Conservation (phyloP, 306 rosid species). For the Malus asiatica region DNA sequence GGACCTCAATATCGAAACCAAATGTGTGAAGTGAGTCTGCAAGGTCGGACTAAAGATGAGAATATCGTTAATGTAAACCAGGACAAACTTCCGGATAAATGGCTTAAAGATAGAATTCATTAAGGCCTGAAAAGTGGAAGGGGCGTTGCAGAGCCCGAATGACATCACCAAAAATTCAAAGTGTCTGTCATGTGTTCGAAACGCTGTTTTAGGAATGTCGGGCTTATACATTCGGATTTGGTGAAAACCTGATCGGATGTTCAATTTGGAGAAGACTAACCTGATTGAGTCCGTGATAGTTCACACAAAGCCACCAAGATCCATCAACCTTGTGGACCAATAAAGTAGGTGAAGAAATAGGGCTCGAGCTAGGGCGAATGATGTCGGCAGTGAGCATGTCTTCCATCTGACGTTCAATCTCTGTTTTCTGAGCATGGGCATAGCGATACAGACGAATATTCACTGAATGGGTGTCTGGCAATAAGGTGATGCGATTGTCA, state of each 20-base stretch:
- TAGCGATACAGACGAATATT: neutral
- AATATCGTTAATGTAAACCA: too few relatives aligned
- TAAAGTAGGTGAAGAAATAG: neutral
- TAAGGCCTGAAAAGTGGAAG: too few relatives aligned
- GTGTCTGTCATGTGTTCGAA: neutral
- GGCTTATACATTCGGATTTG: neutral
- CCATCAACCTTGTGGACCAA: neutral
- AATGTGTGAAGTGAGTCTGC: too few relatives aligned
- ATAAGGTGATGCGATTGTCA: neutral
- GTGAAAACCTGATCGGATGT: neutral
- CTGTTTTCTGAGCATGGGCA: neutral
- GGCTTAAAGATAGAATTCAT: too few relatives aligned
- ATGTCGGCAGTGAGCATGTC: neutral
- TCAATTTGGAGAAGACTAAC: neutral
- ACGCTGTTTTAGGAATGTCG: neutral
- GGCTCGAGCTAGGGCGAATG: neutral
- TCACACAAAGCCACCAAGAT: neutral
- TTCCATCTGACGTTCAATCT: neutral
- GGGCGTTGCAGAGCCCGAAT: too few relatives aligned
- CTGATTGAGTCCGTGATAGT: neutral
- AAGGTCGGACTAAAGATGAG: too few relatives aligned
- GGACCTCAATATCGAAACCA: too few relatives aligned
- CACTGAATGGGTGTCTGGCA: fast-evolving
- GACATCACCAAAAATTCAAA: neutral
- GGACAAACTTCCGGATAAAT: too few relatives aligned